These are phyloP conservation scores for Funneliformis geosporum DNA, from an alignment of 192 early-diverging fungal species.

Conservation along the genomic window DNA sequence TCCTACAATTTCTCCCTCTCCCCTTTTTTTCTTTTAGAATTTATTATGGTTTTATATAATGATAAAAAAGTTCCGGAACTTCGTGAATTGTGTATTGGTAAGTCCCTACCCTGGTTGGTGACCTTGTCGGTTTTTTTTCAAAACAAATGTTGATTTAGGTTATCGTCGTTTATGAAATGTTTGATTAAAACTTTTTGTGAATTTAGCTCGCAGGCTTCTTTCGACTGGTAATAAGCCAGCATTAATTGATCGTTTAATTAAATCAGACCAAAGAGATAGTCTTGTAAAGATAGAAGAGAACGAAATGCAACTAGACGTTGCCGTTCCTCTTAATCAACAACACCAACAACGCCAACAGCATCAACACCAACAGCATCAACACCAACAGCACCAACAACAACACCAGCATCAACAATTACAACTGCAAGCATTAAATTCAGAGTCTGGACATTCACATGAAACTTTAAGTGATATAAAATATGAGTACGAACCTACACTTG, in stretches of 20 bases:
- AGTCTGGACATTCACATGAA: not conserved
- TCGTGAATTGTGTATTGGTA: not conserved
- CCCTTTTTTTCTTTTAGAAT: not conserved
- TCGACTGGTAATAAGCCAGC: not conserved
- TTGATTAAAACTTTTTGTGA: not conserved
- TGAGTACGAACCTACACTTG: not conserved
- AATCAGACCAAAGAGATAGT: not conserved
- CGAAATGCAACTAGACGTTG: not conserved
- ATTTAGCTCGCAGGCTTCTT: not conserved
- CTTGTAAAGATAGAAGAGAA: not conserved
- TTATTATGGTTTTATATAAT: not conserved
- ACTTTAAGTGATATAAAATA: not conserved
- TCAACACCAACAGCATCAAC: not conserved
- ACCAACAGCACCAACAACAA: not conserved
- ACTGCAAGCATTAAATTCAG: not conserved
- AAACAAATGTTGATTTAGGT: too few relatives aligned
- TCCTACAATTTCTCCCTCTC: too few relatives aligned
- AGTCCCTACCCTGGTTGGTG: not conserved
- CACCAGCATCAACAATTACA: not conserved
- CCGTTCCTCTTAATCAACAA: not conserved
- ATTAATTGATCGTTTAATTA: not conserved
- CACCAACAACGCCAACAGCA: not conserved
- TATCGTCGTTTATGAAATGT: not conserved
- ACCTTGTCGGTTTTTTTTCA: not conserved
- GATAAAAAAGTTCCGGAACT: not conserved